These are phyloP conservation scores for Waitea zeae DNA, from an alignment of 1,284 basidiomycete species.

Conservation along the genomic window DNA sequence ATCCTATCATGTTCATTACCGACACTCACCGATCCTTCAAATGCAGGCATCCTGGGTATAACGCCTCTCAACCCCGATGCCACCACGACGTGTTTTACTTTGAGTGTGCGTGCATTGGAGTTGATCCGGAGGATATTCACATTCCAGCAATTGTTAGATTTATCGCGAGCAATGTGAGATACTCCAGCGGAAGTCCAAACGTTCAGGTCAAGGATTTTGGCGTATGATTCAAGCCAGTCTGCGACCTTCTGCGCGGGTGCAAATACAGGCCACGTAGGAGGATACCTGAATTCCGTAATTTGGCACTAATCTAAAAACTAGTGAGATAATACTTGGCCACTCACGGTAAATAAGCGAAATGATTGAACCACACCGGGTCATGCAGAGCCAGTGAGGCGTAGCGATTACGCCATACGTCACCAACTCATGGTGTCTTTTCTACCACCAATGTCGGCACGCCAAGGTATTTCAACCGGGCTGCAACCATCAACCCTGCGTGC, in stretches of 20 bases:
- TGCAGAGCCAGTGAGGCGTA: slow-evolving; percentile 47
- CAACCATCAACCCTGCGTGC: slow-evolving; percentile 42
- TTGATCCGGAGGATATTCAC: slow-evolving; percentile 27
- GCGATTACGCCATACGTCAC: slow-evolving; percentile 40
- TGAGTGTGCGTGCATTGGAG: slow-evolving; percentile 25
- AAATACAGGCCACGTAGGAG: slow-evolving; percentile 42
- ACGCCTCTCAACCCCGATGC: slow-evolving; percentile 43
- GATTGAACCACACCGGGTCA: slow-evolving; percentile 48
- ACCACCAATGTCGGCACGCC: slow-evolving; percentile 34
- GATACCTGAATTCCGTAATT: slow-evolving; percentile 42
- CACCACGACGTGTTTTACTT: slow-evolving; percentile 39
- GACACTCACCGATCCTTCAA: slow-evolving; percentile 19
- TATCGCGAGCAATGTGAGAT: slow-evolving; percentile 24
- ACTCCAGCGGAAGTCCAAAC: slow-evolving; percentile 43
- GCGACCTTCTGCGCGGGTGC: slow-evolving; percentile 41
- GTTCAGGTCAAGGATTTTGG: slow-evolving; percentile 43
- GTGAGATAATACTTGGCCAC: too few species aligned
- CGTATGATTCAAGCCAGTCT: slow-evolving; percentile 54
- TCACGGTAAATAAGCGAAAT: too few species aligned
- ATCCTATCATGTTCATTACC: neutral
- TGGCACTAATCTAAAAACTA: slow-evolving; percentile 21
- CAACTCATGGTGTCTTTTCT: slow-evolving; percentile 33
- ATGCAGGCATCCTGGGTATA: slow-evolving; percentile 26
- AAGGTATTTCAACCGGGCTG: slow-evolving; percentile 37
- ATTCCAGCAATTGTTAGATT: slow-evolving; percentile 33